phyloP scores from a whole-genome alignment of 2,329 filamentous ascomycete species.

The Emergomyces pasteurianus region DNA sequence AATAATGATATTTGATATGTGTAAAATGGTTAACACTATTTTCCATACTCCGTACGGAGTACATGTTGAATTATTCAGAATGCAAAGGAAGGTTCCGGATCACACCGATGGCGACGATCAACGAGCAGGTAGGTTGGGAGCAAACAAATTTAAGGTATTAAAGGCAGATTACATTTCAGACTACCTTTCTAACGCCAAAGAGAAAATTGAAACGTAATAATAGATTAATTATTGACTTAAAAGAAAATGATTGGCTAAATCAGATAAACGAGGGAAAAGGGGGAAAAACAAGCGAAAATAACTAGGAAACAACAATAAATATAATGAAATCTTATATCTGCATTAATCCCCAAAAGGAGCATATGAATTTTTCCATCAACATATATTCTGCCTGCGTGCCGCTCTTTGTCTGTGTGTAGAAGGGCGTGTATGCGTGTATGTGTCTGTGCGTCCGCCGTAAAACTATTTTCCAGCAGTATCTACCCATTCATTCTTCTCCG shows the following conservation, averaged over 20 bases:
- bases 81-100: no score
- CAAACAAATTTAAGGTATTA: no score
- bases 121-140: no score
- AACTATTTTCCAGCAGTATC: not conserved
- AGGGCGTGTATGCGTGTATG: no score
- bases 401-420: not conserved
- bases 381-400: not conserved
- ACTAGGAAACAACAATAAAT: not conserved
- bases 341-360: not conserved
- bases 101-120: no score
- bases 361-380: not conserved
- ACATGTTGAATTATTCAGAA: no score
- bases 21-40: no score
- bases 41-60: no score
- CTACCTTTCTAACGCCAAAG: not conserved
- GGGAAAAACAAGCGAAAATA: not conserved
- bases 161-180: not conserved
- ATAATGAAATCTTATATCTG: slow-evolving; percentile 25
- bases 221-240: not conserved
- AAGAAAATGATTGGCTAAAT: not conserved
- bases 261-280: not conserved
- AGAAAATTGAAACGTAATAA: not conserved
- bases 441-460: not conserved
- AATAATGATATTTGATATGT: not conserved
- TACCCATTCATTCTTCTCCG: slow-evolving; percentile 48